Percentiles rank a stretch among this genome's conserved stretches.
Evolutionary conservation across 1,284 basidiomycete species (phyloP).

Genomic region (Ceratobasidium papillatum): DNA sequence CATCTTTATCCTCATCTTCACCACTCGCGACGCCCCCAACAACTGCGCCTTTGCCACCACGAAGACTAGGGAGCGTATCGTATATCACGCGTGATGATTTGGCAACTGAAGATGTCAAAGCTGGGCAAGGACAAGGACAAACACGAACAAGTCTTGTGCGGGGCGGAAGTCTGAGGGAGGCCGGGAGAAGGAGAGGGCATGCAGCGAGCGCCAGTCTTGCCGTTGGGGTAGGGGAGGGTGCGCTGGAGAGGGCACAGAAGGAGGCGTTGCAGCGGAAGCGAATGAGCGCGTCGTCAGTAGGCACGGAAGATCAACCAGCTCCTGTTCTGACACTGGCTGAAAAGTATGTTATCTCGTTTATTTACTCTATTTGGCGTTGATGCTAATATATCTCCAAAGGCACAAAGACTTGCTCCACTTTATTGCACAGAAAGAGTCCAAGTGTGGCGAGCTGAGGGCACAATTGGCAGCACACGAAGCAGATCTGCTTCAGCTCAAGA

Average conservation of each 20-base stretch:
- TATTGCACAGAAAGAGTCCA: conserved; percentile 83
- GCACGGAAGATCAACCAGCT: conserved; percentile 44
- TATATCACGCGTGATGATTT: conserved; percentile 14
- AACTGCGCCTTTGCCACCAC: conserved; percentile 18
- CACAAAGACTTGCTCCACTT: conserved; percentile 78
- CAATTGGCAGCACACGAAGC: conserved; percentile 74
- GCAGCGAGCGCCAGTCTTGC: conserved; percentile 2
- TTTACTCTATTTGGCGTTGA: conserved; percentile 6
- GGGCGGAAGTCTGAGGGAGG: conserved; percentile 6
- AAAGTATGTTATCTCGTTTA: conserved; percentile 55
- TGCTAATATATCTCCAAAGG: conserved; percentile 53
- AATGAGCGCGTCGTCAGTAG: conserved; percentile 26
- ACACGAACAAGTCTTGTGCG: not conserved
- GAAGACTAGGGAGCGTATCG: conserved; percentile 17
- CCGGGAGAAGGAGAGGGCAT: not conserved
- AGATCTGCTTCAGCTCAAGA: conserved; percentile 75
- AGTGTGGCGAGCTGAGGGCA: conserved; percentile 77
- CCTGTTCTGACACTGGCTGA: conserved; percentile 67
- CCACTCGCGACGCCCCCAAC: conserved; percentile 17
- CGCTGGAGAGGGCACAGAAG: conserved; percentile 4
- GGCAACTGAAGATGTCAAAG: not conserved
- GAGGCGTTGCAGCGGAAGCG: conserved; percentile 15
- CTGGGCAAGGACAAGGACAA: not conserved
- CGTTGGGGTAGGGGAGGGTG: not conserved
- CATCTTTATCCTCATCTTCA: not conserved